Evolutionary conservation across 768 basidiomycete genomes (phyloP).

Genomic region (Galerina sulciceps): DNA sequence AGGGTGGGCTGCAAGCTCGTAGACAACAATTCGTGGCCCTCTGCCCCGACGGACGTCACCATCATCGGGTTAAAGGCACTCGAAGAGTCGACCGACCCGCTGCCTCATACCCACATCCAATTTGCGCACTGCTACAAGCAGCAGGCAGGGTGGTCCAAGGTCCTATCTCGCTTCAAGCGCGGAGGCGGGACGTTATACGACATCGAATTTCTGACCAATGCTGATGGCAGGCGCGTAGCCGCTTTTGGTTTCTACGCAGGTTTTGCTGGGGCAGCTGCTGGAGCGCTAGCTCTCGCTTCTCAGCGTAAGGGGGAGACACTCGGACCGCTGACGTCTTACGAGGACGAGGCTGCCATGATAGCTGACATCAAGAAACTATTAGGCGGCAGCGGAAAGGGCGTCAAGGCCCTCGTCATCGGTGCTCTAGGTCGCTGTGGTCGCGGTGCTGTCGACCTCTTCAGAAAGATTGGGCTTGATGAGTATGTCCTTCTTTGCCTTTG

Average conservation of each 20-base stretch:
- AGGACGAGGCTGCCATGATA: slow-evolving; percentile 87
- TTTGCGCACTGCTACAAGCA: slow-evolving; percentile 98
- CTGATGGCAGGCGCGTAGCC: slow-evolving; percentile 85
- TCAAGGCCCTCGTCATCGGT: slow-evolving; percentile 93
- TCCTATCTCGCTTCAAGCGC: slow-evolving; percentile 83
- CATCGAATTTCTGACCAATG: slow-evolving; percentile 92
- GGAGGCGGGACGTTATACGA: slow-evolving; percentile 92
- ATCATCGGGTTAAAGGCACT: slow-evolving; percentile 98
- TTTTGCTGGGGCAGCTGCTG: slow-evolving; percentile 96
- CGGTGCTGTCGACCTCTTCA: slow-evolving; percentile 94
- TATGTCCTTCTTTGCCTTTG: slow-evolving; percentile 43
- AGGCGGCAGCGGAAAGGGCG: slow-evolving; percentile 68
- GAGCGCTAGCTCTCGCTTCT: slow-evolving; percentile 79
- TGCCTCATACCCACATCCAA: slow-evolving; percentile 95
- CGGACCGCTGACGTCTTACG: slow-evolving; percentile 77
- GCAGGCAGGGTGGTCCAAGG: slow-evolving; percentile 89
- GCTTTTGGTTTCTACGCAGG: slow-evolving; percentile 99
- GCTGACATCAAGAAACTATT: slow-evolving; percentile 66
- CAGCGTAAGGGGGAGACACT: slow-evolving; percentile 63
- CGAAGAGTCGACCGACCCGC: slow-evolving; percentile 77
- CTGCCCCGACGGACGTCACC: slow-evolving; percentile 70
- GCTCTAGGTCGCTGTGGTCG: slow-evolving; percentile 94
- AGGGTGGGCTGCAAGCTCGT: slow-evolving; percentile 93
- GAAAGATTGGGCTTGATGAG: slow-evolving; percentile 95
- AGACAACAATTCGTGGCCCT: slow-evolving; percentile 87